Evolutionary conservation across 495 filamentous ascomycete species (phyloP).

Genomic region (Platismatia glauca): DNA sequence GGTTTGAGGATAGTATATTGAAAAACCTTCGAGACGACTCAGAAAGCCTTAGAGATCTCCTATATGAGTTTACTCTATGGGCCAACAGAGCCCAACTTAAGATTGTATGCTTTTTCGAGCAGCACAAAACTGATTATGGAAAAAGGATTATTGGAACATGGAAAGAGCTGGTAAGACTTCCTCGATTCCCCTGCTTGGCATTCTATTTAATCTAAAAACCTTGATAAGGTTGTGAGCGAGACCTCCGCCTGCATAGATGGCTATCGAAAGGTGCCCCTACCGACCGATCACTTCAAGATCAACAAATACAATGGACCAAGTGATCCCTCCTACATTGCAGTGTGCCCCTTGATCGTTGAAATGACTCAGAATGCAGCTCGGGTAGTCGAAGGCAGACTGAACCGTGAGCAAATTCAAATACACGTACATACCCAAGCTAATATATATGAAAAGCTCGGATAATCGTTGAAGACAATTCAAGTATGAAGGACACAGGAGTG

Average conservation of each 20-base stretch:
- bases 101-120: constrained; percentile 7
- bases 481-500: not conserved
- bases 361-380: not conserved
- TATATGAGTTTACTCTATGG: constrained; percentile 5
- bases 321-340: not conserved
- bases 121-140: constrained; percentile 4
- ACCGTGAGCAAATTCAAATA: not conserved
- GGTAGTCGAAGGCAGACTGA: not conserved
- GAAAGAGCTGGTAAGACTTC: not conserved
- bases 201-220: not conserved
- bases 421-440: not conserved
- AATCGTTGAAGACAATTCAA: not conserved
- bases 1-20: constrained; percentile 1
- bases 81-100: constrained; percentile 3
- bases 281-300: constrained; percentile 7
- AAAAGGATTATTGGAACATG: not conserved
- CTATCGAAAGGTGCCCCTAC: constrained; percentile 5
- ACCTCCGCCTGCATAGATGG: constrained; percentile 7
- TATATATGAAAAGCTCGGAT: not conserved
- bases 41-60: constrained; percentile 2
- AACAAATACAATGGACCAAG: constrained; percentile 7
- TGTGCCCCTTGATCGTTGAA: not conserved
- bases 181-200: not conserved
- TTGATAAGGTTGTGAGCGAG: not conserved
- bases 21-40: constrained; percentile 7